Evolutionary conservation across 202 grass and related monocot genomes (phyloP).

Genomic region (Panicum hallii): DNA sequence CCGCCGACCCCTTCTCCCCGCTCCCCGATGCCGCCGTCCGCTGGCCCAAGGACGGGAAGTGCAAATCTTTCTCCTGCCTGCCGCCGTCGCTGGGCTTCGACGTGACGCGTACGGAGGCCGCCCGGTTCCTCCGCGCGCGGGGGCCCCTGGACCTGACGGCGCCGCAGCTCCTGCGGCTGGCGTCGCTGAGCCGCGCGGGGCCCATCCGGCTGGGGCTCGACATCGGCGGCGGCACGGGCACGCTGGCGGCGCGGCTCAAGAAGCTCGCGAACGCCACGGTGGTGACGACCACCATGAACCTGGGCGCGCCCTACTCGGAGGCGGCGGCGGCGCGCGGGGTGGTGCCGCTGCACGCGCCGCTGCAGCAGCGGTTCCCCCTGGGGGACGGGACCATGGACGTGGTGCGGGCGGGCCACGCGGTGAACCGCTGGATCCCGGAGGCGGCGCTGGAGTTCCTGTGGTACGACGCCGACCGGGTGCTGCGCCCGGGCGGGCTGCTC

Average conservation of each 20-base stretch:
- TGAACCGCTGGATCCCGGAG: constrained; percentile 93
- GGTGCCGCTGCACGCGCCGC: constrained; percentile 81
- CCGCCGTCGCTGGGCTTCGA: constrained; percentile 59
- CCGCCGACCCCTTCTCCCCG: constrained; percentile 62
- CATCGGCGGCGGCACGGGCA: constrained; percentile 72
- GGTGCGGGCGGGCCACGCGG: constrained; percentile 85
- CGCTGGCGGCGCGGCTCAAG: constrained; percentile 74
- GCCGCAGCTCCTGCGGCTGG: constrained; percentile 82
- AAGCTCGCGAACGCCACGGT: constrained; percentile 74
- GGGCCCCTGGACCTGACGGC: constrained; percentile 74
- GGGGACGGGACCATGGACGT: constrained; percentile 78
- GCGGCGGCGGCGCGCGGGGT: constrained; percentile 72
- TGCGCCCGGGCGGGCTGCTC: constrained; percentile 75
- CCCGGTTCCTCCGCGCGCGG: constrained; percentile 57
- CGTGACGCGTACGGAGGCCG: constrained; percentile 53
- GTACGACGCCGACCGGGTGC: constrained; percentile 83
- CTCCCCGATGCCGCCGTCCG: constrained; percentile 69
- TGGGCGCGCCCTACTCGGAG: constrained; percentile 84
- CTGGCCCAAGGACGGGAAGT: constrained; percentile 49
- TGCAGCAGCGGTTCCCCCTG: constrained; percentile 83
- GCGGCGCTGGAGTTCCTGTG: constrained; percentile 78
- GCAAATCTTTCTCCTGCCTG: constrained; percentile 64
- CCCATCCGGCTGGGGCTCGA: constrained; percentile 81
- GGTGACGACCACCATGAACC: constrained; percentile 79
- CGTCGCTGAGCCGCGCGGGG: constrained; percentile 65